phyloP scores from a whole-genome alignment of 345 rosid genomes.

The Barbarea vulgaris region DNA sequence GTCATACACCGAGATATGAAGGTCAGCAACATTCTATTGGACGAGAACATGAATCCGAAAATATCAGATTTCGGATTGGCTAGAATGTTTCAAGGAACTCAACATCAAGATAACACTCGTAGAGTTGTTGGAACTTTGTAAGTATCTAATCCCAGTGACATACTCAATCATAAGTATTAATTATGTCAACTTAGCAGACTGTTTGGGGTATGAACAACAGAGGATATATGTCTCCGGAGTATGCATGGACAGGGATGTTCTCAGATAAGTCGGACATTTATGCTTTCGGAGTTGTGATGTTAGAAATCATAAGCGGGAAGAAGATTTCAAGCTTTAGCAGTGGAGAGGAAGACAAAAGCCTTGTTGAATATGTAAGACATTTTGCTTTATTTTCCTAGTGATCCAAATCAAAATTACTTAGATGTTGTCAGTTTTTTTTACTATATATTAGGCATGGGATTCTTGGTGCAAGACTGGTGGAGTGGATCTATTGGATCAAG shows the following conservation, averaged over 20 bases:
- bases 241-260: constrained; percentile 47
- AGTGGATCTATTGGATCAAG: constrained; percentile 9
- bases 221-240: constrained; percentile 50
- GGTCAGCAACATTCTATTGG: constrained; percentile 21
- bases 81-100: constrained; percentile 17
- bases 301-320: constrained; percentile 14
- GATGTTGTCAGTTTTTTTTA: background rate
- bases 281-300: constrained; percentile 46
- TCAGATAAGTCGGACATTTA: constrained; percentile 49
- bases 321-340: constrained; percentile 16
- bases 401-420: background rate
- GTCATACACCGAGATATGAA: constrained; percentile 22
- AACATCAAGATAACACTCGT: constrained; percentile 20
- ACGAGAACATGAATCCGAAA: constrained; percentile 12
- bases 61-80: constrained; percentile 27
- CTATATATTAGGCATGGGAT: constrained; percentile 19
- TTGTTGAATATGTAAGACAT: constrained; percentile 20
- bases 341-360: constrained; percentile 24
- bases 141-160: background rate
- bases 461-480: constrained; percentile 7
- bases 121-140: constrained; percentile 24
- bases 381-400: background rate
- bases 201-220: constrained; percentile 19
- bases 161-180: background rate
- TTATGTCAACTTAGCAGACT: background rate